Base-by-base conservation (phyloP, 148 eudicot genomes). In the Linanthus parryae region DNA sequence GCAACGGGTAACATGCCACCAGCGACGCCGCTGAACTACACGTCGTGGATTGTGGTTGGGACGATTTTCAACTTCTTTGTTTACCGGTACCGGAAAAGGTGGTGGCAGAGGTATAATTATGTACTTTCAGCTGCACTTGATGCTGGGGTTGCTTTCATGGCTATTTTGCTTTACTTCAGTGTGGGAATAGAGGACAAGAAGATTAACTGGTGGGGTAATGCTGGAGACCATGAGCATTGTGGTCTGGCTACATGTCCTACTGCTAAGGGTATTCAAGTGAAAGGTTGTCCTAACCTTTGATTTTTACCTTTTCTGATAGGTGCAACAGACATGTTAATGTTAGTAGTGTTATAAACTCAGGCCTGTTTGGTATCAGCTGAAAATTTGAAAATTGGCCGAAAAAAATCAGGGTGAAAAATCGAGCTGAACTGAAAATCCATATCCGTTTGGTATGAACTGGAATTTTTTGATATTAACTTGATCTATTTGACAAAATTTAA, bases 71-170 rank as follows among this genome's bases (percentile, higher is more conserved):
- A 71, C 43, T 67, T 58, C 47, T 59, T 59, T 20, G 39, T 56
- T 2, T 56, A 41, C 40, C 52, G 59, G 38, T 76, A 76, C 21
- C 21, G 76, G 39, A 71, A 71, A 60, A 51, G 33, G 12, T 76
- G 81, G 81, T 76, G 81, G 81, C 62, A 67, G 49, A 63, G 64
- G 64, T 71, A 76, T 25, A 76, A 76, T 33, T 76, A 76, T 44
- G 42, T 76, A 30, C 68, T 76, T 2, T 76, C 81, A 14, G 81
- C 81, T 2, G 81, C 73, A 20, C 36, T 76, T 10, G 81, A 76
- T 58, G 76, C 81, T 1, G 81, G 81, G 33, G 57, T 76, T 28
- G 81, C 81, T 56, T 76, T 76, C 61, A 76, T 76, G 81, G 69
- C 65, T 0, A 70, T 76, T 18, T 17, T 64, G 44, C 54, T 71